Evolutionary conservation across 208 protist genomes (phyloP), one percentile per base, ranked within the genome.

Genomic region (Crithidia sp.): DNA sequence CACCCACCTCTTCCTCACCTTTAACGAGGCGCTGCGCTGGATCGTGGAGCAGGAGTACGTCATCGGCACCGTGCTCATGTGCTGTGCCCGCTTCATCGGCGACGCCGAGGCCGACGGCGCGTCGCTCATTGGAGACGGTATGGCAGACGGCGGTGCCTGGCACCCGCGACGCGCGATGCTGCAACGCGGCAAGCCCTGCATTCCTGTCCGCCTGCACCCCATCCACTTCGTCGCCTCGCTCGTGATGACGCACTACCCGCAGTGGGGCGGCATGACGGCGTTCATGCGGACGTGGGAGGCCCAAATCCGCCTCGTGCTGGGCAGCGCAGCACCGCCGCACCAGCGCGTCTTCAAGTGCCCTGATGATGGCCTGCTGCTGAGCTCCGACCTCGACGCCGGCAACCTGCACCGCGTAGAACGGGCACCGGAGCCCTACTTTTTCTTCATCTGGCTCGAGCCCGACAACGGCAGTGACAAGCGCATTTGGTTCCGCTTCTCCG

Each of bases 401-500:
- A 96, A 96, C 61, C 69, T 96, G 41, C 74, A 77, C 45, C 84
- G 89, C n/a, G 88, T 95, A n/a, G 89, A 96, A 78, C 80, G 82
- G 16, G 72, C 75, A 8, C 59, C 77, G 17, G 67, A 82, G 62
- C 69, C 76, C 60, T 78, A 76, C 67, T 64, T 72, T 41, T 44
- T 95, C 76, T 72, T 79, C 3, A 67, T 96, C n/a, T 96, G 90
- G 89, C 78, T 95, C 28, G 90, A 95, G 62, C 84, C 89, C 2
- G 92, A 95, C 62, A 64, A 71, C 0, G 58, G 73, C 17, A 90
- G 87, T 67, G 84, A 88, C 63, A 94, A 96, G 77, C 86, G 92
- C 17, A 87, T 95, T 36, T 96, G 92, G 89, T 96, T 95, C 73
- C 90, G 89, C 59, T 96, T 96, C 75, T 77, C 88, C 47, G 79